Conservation (phyloP, 73 alveolate species). For the Uronychia setigera region DNA sequence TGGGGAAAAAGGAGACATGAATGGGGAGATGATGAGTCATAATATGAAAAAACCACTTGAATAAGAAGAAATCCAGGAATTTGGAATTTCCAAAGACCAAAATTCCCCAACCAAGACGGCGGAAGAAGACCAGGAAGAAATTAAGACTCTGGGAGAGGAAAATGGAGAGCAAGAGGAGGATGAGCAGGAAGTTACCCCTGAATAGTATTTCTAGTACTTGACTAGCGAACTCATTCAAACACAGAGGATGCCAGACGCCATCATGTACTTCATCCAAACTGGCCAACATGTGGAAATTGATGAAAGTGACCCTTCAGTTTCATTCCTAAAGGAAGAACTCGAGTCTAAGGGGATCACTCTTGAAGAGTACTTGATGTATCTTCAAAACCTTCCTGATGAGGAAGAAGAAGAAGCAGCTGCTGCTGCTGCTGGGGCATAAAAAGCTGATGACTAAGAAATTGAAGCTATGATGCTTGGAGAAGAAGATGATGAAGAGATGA, state of each 20-base stretch:
- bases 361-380: not conserved
- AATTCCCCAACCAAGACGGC: too few species aligned
- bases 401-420: not conserved
- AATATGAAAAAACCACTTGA: too few species aligned
- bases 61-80: too few species aligned
- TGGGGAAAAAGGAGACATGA: too few species aligned
- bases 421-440: not conserved
- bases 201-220: not conserved
- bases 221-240: not conserved
- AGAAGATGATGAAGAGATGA: not conserved
- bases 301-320: not conserved
- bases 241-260: not conserved
- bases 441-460: not conserved
- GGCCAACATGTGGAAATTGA: not conserved
- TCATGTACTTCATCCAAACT: not conserved
- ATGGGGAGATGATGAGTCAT: too few species aligned
- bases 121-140: too few species aligned
- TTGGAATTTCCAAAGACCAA: too few species aligned
- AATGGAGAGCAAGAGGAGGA: not conserved
- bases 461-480: not conserved
- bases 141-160: not conserved
- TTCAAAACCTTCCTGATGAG: not conserved
- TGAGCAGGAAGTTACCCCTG: not conserved
- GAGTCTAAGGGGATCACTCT: not conserved
- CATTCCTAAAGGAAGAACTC: not conserved